Conservation (phyloP, 2,329 filamentous ascomycete genomes). For the Alternaria brassicicola region DNA sequence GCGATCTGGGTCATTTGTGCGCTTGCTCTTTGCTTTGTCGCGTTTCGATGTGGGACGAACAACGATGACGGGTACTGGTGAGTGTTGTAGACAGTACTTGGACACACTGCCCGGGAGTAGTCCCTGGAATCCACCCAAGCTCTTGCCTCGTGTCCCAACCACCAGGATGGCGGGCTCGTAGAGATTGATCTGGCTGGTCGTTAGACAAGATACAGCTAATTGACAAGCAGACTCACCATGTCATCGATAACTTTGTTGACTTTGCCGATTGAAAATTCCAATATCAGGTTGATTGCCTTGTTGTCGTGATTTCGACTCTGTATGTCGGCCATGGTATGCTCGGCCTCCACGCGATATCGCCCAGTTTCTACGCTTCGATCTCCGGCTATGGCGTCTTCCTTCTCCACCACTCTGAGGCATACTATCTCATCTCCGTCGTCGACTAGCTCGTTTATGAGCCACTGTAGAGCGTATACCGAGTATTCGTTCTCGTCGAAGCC, state of each 20-base stretch:
- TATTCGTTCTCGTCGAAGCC: constrained; percentile 91
- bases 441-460: constrained; percentile 88
- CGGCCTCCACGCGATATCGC: constrained; percentile 77
- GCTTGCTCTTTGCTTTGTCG: constrained; percentile 87
- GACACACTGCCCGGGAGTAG: constrained; percentile 87
- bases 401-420: constrained; percentile 86
- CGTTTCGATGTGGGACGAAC: constrained; percentile 87
- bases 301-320: constrained; percentile 81
- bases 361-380: constrained; percentile 67
- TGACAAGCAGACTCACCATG: constrained; percentile 65
- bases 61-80: constrained; percentile 89
- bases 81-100: constrained; percentile 94
- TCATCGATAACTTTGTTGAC: constrained; percentile 89
- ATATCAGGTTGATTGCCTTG: constrained; percentile 80
- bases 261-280: constrained; percentile 89
- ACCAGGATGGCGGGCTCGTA: constrained; percentile 92
- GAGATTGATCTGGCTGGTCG: constrained; percentile 72
- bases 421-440: constrained; percentile 94
- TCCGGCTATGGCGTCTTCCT: constrained; percentile 72
- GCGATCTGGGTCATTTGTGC: constrained; percentile 74
- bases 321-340: constrained; percentile 74
- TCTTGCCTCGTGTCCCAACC: constrained; percentile 85
- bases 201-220: constrained; percentile 1
- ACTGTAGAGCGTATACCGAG: constrained; percentile 89
- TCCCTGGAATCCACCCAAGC: constrained; percentile 83